Percentiles rank a stretch among this genome's conserved stretches.
These are phyloP conservation scores for Sutorius eximius DNA, from an alignment of 1,284 basidiomycete species.

Conservation along the genomic window DNA sequence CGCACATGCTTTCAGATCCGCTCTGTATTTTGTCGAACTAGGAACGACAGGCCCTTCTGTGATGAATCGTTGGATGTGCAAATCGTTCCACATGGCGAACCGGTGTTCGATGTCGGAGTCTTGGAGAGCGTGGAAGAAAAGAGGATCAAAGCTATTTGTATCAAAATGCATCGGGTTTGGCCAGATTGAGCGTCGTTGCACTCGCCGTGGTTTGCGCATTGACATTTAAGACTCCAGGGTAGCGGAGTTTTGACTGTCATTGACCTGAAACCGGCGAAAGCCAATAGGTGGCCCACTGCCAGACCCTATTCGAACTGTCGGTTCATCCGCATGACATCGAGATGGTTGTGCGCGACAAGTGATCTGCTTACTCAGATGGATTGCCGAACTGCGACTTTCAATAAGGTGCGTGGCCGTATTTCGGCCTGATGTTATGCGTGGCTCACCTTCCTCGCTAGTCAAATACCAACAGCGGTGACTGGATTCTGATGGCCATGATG, in stretches of 20 bases:
- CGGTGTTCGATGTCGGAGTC: conserved; percentile 18
- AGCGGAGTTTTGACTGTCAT: background rate
- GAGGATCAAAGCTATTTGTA: conserved; percentile 11
- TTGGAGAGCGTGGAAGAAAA: conserved; percentile 9
- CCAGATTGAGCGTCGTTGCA: background rate
- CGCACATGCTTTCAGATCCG: conserved; percentile 20
- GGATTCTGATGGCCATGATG: no score
- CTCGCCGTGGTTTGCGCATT: background rate
- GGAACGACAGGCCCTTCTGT: conserved; percentile 31
- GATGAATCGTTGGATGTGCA: conserved; percentile 28
- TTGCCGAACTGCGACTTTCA: no score
- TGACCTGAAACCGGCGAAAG: background rate
- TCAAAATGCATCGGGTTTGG: background rate
- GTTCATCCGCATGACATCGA: no score
- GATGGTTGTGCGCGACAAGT: no score
- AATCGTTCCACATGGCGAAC: conserved; percentile 33
- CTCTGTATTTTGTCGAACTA: conserved; percentile 25
- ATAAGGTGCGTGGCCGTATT: no score
- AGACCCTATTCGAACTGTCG: no score
- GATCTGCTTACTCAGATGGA: no score
- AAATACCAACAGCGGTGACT: no score
- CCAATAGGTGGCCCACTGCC: no score
- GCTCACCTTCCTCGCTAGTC: no score
- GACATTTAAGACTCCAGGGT: background rate
- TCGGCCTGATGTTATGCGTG: no score